These are phyloP conservation scores for Tillandsia leiboldiana DNA, from an alignment of 176 grass and related monocot genomes.

Conservation along the genomic window DNA sequence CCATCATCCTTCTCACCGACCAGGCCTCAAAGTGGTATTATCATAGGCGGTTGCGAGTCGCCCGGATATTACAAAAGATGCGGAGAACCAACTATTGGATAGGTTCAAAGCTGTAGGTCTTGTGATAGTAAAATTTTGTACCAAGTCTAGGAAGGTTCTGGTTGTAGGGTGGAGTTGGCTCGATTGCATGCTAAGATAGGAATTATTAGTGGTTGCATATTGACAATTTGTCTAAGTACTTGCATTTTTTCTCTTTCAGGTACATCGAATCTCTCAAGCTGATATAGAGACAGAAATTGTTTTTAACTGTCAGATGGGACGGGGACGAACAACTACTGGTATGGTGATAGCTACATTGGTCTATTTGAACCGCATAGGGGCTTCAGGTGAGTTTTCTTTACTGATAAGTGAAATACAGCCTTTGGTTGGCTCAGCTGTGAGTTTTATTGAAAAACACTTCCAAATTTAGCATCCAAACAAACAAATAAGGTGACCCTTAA, in stretches of 20 bases:
- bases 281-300: constrained; percentile 89
- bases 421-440: background rate
- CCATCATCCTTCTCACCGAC: too few relatives aligned
- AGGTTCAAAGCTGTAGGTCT: background rate
- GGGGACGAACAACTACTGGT: constrained; percentile 92
- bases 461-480: too few relatives aligned
- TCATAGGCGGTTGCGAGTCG: too few relatives aligned
- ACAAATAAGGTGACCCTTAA: background rate
- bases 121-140: constrained; percentile 4
- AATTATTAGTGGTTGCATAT: background rate
- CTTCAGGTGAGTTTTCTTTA: constrained; percentile 48
- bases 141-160: background rate
- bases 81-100: background rate
- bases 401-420: background rate
- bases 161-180: background rate
- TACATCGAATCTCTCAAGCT: constrained; percentile 68
- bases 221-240: background rate
- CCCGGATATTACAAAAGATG: too few relatives aligned
- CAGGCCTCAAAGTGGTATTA: too few relatives aligned
- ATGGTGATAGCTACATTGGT: constrained; percentile 99
- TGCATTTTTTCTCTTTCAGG: constrained; percentile 43
- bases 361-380: constrained; percentile 88
- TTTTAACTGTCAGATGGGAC: constrained; percentile 99
- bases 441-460: too few relatives aligned
- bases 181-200: too few relatives aligned